Evolutionary conservation across 2,329 filamentous ascomycete species (phyloP).

Genomic region (Thelonectria rubi): DNA sequence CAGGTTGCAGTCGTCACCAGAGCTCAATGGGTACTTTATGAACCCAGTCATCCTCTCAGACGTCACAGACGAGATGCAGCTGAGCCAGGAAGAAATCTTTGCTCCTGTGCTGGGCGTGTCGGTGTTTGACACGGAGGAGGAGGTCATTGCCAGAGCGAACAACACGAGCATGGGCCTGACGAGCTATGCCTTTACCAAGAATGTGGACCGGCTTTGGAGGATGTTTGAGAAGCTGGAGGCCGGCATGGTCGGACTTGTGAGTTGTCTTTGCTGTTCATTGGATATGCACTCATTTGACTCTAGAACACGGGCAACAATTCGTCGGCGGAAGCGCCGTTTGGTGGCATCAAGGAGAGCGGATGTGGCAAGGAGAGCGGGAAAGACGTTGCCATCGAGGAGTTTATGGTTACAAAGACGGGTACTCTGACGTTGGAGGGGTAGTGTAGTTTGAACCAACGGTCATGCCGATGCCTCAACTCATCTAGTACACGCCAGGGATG

Average conservation of each 20-base stretch:
- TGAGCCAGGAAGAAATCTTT: conserved; percentile 76
- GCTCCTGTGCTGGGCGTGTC: conserved; percentile 76
- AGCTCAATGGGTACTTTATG: conserved; percentile 70
- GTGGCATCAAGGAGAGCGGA: conserved; percentile 59
- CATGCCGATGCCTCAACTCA: background rate
- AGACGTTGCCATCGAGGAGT: conserved; percentile 58
- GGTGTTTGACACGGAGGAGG: conserved; percentile 73
- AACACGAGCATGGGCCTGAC: conserved; percentile 73
- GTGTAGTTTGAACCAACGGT: background rate
- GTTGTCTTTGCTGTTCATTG: conserved; percentile 29
- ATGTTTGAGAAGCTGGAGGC: conserved; percentile 60
- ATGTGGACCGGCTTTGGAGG: conserved; percentile 53
- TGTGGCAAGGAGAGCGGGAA: conserved; percentile 59
- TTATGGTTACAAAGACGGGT: conserved; percentile 56
- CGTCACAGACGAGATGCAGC: conserved; percentile 72
- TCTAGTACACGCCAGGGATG: conserved; percentile 70
- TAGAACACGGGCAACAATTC: conserved; percentile 54
- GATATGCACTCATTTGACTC: background rate
- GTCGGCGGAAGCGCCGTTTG: conserved; percentile 56
- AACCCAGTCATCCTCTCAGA: conserved; percentile 73
- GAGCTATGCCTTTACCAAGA: conserved; percentile 72
- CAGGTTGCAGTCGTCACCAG: conserved; percentile 44
- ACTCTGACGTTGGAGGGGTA: conserved; percentile 49
- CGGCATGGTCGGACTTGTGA: conserved; percentile 49
- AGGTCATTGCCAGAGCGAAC: conserved; percentile 74